phyloP scores from a whole-genome alignment of 106 monocot species.

The Dendrobium huoshanense region DNA sequence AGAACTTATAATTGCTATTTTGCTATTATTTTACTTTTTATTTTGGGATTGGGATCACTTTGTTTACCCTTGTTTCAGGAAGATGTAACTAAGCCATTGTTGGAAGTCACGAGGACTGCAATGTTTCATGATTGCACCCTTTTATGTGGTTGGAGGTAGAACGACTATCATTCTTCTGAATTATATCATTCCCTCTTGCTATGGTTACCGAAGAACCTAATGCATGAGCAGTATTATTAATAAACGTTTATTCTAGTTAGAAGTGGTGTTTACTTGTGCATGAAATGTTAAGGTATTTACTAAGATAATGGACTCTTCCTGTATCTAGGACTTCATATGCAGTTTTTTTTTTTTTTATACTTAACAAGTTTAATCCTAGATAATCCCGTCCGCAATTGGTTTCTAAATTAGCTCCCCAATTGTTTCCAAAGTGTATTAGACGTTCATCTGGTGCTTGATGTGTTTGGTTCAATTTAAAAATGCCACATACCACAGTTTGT shows the following conservation, averaged over 20 bases:
- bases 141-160: constrained; percentile 92
- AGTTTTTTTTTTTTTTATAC: neutral
- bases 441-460: neutral
- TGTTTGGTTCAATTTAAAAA: constrained; percentile 1
- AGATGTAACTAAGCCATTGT: constrained; percentile 89
- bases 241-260: neutral
- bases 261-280: neutral
- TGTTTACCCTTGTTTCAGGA: constrained; percentile 39
- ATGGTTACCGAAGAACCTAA: neutral
- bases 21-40: neutral
- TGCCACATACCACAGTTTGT: neutral
- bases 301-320: neutral
- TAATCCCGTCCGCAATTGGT: neutral
- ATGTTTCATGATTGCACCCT: constrained; percentile 94
- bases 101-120: constrained; percentile 88
- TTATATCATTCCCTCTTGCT: neutral
- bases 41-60: constrained; percentile 2
- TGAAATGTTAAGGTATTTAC: neutral
- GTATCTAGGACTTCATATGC: neutral
- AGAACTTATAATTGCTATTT: neutral
- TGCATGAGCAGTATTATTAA: neutral
- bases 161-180: neutral
- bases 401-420: neutral
- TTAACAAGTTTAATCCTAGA: neutral
- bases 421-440: neutral